phyloP scores from a whole-genome alignment of 2,329 filamentous ascomycete genomes.

The Thermomyces lanuginosus region DNA sequence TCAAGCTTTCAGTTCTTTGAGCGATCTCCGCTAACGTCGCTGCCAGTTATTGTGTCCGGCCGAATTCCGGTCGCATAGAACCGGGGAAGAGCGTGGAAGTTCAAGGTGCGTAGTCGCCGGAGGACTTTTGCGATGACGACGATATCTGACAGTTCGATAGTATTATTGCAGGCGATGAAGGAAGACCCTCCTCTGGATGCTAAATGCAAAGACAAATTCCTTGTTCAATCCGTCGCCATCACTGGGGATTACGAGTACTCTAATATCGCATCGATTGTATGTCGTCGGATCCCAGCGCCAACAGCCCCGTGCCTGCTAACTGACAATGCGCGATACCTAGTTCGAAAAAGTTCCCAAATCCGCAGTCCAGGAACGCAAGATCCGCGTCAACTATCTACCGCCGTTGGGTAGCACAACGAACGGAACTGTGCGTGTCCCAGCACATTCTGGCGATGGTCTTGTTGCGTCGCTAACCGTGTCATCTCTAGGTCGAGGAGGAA shows the following conservation, averaged over 20 bases:
- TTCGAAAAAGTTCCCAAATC: conserved; percentile 63
- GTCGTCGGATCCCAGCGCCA: conserved; percentile 15
- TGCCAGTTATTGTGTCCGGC: conserved; percentile 82
- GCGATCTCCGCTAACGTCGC: no score
- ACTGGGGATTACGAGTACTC: conserved; percentile 68
- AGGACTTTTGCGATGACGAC: conserved; percentile 10
- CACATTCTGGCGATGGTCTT: no score
- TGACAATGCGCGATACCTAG: conserved; percentile 27
- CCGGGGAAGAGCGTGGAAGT: conserved; percentile 82
- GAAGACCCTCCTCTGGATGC: conserved; percentile 71
- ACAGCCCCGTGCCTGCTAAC: background rate
- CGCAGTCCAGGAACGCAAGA: conserved; percentile 82
- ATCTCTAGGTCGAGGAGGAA: conserved; percentile 25
- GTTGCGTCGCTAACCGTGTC: no score
- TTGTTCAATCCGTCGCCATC: conserved; percentile 81
- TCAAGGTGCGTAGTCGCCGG: conserved; percentile 44
- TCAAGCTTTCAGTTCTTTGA: no score
- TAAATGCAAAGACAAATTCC: conserved; percentile 93
- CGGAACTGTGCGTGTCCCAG: conserved; percentile 22
- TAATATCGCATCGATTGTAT: conserved; percentile 65
- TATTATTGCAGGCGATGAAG: conserved; percentile 96
- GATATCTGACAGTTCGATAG: conserved; percentile 32
- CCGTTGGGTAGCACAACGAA: conserved; percentile 40
- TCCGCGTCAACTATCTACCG: conserved; percentile 71
- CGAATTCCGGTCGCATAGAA: conserved; percentile 92